Evolutionary conservation across 441 rosid genomes (phyloP).

Genomic region (Gossypium davidsonii): DNA sequence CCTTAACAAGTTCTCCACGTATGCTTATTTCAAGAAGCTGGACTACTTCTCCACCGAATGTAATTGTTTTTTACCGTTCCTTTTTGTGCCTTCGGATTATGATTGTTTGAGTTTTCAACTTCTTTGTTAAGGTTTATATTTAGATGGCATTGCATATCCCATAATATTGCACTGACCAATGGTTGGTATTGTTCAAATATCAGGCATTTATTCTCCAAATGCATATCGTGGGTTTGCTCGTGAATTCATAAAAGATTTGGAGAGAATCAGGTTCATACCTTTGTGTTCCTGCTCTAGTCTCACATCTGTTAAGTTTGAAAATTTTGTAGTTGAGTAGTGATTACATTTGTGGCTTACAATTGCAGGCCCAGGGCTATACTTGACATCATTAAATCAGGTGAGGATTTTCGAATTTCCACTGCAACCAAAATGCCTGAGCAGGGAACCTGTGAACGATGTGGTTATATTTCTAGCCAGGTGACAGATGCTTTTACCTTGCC

Average conservation of each 20-base stretch:
- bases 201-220: constrained; percentile 78
- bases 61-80: constrained; percentile 26
- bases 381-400: constrained; percentile 83
- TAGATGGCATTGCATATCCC: background rate
- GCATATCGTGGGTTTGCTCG: constrained; percentile 76
- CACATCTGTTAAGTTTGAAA: background rate
- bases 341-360: background rate
- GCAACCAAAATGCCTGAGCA: constrained; percentile 92
- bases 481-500: constrained; percentile 16
- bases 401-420: constrained; percentile 75
- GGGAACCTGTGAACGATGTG: constrained; percentile 88
- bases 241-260: constrained; percentile 78
- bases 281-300: background rate
- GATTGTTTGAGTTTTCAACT: background rate
- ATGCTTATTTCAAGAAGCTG: constrained; percentile 94
- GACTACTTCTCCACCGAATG: constrained; percentile 95
- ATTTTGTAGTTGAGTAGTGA: background rate
- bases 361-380: constrained; percentile 83
- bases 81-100: background rate
- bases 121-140: background rate
- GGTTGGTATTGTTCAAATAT: constrained; percentile 3
- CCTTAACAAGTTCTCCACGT: constrained; percentile 67
- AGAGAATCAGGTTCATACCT: constrained; percentile 55
- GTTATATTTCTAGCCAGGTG: constrained; percentile 98
- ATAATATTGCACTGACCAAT: background rate